Base-by-base conservation (phyloP, 2,329 filamentous ascomycete genomes). In the Phoma herbarum region DNA sequence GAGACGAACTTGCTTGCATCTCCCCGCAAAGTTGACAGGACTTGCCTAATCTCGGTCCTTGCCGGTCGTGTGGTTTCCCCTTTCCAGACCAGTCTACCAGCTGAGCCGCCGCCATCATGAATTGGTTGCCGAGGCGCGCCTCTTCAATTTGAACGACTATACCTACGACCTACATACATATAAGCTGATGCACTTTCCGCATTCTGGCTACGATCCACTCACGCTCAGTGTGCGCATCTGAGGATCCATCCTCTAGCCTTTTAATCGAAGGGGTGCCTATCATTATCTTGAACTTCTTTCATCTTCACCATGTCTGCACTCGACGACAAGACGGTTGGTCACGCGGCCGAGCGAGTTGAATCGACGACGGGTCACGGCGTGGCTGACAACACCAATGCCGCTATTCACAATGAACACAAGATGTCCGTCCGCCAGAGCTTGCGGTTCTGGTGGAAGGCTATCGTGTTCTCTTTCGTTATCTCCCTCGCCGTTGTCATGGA, bases 401-500 rank as follows among this genome's bases (percentile, higher is more conserved):
- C 72, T 46, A 79, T 79, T 45, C 73, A 75, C 44, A 78, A 80
- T 39, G 78, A 78, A 55, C 78, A 80, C 62, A 78, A 79, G 26
- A 78, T 81, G 78, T 77, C 77, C 7, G 80, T 96, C 57, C 70
- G 84, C 68, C 86, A 95, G 80, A 91, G 90, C 57, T 82, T 96
- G 74, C 85, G 82, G 67, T 82, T 93, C 26, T 96, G 96, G 74
- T 92, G 91, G 61, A 93, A 95, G 80, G 92, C 92, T 20, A 88
- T 95, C 55, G 83, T 81, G 16, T 96, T 91, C 90, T 92, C 88
- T 69, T 73, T 95, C 48, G 80, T 95, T 63, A 92, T 96, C 74
- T 94, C 90, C 11, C 92, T 90, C 0, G 92, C 89, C 74, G 93
- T 96, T 71, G 86, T 86, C 66, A 96, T 96, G 92, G 92, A 96